Base-by-base conservation (phyloP, 2,329 filamentous ascomycete genomes). In the Aspergillus vadensis region DNA sequence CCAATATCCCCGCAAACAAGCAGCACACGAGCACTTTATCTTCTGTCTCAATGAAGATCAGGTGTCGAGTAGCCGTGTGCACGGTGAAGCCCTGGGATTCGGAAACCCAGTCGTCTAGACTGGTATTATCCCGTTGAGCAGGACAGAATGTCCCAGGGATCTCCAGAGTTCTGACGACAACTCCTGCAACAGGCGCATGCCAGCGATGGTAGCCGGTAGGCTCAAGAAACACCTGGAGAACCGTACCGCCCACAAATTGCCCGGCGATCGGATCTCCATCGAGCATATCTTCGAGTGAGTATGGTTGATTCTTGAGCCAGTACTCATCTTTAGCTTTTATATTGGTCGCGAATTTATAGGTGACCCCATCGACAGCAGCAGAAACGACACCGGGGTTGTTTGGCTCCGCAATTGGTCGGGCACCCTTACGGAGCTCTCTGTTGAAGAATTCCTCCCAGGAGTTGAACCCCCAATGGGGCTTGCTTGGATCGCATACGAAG, bases 401-500 rank as follows among this genome's bases (percentile, higher is more conserved):
- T 62, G 90, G 81, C 0, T 85, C 77, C 0, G 82, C 84, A 1
- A 90, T 77, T 0, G 87, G 88, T 0, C 88, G 82, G 2, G 83
- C 80, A 0, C 74, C 74, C 4, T 83, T 79, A 15, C 74, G 79
- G 55, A 89, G 80, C 9, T 77, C 59, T 14, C 88, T 82, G 0
- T 85, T 88, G 76, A 91, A 90, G 76, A 90, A 91, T 67, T 85
- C 78, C 60, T 91, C 88, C 88, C 88, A 90, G 5, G 58, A 60
- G 3, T 4, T 4, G 25, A 51, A 60, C 15, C 52, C 52, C 21
- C 49, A 51, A 25, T 52, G 30, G 2, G 41, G 50, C 6, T 15
- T 41, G 10, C n/a, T 21, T 6, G 27, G 15, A 15, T 59, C 30
- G 17, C 50, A 49, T 12, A 39, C 6, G 32, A 49, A 59, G 1